Evolutionary conservation across 768 basidiomycete species (phyloP).

Genomic region (Grammothele lineata): DNA sequence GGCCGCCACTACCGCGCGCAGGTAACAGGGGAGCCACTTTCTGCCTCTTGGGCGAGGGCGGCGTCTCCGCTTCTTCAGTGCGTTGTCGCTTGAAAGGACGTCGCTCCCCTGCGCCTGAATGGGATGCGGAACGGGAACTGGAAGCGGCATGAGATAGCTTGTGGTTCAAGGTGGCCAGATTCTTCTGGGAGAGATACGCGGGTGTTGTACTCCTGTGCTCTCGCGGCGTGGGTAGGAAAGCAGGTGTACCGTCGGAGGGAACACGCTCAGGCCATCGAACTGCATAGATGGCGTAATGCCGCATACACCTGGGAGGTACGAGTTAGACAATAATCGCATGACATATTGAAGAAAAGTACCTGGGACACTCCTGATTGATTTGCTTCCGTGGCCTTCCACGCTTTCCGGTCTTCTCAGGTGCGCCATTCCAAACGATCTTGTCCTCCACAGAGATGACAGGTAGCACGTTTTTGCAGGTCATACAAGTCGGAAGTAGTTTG

Average conservation of each 20-base stretch:
- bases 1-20: constrained; percentile 19
- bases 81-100: constrained; percentile 15
- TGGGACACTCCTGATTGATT: constrained; percentile 63
- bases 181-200: constrained; percentile 44
- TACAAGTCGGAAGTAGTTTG: constrained; percentile 63
- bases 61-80: constrained; percentile 15
- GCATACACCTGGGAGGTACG: constrained; percentile 54
- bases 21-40: constrained; percentile 29
- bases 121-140: constrained; percentile 13
- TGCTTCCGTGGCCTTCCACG: constrained; percentile 31
- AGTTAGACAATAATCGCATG: not conserved
- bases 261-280: constrained; percentile 67
- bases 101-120: constrained; percentile 5
- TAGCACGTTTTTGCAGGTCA: constrained; percentile 65
- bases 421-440: constrained; percentile 72
- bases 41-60: constrained; percentile 43
- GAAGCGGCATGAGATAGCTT: constrained; percentile 45
- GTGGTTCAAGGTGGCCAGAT: constrained; percentile 46
- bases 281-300: constrained; percentile 75
- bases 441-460: constrained; percentile 75
- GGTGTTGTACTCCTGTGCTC: constrained; percentile 31
- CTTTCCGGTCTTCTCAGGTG: constrained; percentile 56
- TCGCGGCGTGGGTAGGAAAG: constrained; percentile 40
- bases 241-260: constrained; percentile 41
- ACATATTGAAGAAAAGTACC: constrained; percentile 42